Evolutionary conservation across 306 rosid genomes (phyloP), one percentile per base, ranked within the genome.

Genomic region (Cyclanthera cordifolia): DNA sequence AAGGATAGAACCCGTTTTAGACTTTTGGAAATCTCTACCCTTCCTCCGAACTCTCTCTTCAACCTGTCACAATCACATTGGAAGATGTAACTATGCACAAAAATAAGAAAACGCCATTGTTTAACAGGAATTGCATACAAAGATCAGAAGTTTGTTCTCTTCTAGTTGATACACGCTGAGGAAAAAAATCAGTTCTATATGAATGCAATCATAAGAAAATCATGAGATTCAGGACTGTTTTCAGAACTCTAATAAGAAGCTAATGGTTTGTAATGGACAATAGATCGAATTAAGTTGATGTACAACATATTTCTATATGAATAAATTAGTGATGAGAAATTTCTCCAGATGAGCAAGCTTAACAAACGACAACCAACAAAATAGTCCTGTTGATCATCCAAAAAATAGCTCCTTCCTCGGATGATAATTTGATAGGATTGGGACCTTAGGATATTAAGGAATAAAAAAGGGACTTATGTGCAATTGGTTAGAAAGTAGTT

Each of bases 1-100:
- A 78, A 89, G 82, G 20, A 89, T 75, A 25, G 91, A 93, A 76
- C 96, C 98, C 15, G 96, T 83, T 77, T 89, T 80, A 8, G 98
- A 93, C 78, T 83, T 89, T 9, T 53, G 45, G 73, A 93, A 87
- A 69, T 93, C 91, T 79, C 70, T 82, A 37, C 95, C 98, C 83
- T 93, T 89, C 69, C 43, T 78, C 70, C 89, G 85, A 53, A 89
- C 87, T 76, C 98, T 84, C 45, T 93, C 89, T 80, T 87, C 90
- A 20, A 91, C 88, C 96, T 88, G 79, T 16, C 69, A 60, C 50
- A 65, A 30, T 73, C 58, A 9, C 41, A 63, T 47, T 67, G 74
- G 54, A 73, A 59, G 53, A 78, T 55, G 61, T 3, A 71, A 53
- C 50, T 55, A 16, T 45, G 28, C 53, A 32, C 30, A 73, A 16